A percentile compares a stretch with the other conserved stretches of the same genome.
Conservation (phyloP, 345 rosid genomes). For the Rubroshorea leprosula region DNA sequence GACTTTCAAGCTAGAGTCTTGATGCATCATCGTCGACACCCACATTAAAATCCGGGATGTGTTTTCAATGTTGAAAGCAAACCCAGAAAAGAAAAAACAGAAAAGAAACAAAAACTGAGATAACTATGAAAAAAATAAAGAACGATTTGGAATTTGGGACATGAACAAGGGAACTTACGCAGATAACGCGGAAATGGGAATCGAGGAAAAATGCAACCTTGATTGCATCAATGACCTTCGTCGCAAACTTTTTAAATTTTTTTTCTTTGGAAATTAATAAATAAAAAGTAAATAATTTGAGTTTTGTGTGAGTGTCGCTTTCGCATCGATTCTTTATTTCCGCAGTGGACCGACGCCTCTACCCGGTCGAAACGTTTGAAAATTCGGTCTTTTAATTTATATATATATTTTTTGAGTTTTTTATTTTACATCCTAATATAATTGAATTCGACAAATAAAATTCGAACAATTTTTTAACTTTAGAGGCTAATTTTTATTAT, state of each 20-base stretch:
- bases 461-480: too few species aligned
- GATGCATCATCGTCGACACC: constrained; percentile 8
- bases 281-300: not conserved
- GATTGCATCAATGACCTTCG: constrained; percentile 21
- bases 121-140: not conserved
- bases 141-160: not conserved
- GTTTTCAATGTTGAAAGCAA: not conserved
- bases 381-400: not conserved
- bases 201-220: constrained; percentile 11
- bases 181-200: constrained; percentile 26
- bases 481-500: too few species aligned
- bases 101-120: not conserved
- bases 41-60: constrained; percentile 10
- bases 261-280: not conserved
- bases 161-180: constrained; percentile 16
- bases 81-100: not conserved
- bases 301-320: not conserved
- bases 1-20: constrained; percentile 19
- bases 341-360: constrained; percentile 13
- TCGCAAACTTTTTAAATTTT: not conserved
- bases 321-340: not conserved
- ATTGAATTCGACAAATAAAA: too few species aligned
- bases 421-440: not conserved
- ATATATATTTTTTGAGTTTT: not conserved
- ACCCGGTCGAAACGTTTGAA: constrained; percentile 28